These are phyloP conservation scores for Rhizopogon vulgaris DNA, from an alignment of 768 basidiomycete genomes.

Conservation along the genomic window DNA sequence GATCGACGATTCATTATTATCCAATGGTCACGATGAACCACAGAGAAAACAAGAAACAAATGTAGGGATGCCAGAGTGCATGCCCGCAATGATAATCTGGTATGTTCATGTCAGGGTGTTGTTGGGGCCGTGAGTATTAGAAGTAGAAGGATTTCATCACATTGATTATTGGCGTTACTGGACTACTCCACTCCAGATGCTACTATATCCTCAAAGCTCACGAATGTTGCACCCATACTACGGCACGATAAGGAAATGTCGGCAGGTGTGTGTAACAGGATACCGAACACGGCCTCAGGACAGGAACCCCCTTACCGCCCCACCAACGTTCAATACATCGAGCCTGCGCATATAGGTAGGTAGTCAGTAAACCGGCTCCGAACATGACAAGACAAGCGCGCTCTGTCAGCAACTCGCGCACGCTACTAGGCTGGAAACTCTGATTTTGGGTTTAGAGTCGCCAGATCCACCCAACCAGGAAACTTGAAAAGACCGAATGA, in stretches of 20 bases:
- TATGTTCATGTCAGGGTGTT: background rate
- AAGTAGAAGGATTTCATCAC: background rate
- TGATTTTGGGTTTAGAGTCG: background rate
- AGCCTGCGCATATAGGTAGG: slow-evolving; percentile 37
- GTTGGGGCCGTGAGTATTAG: background rate
- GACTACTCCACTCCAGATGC: background rate
- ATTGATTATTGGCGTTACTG: background rate
- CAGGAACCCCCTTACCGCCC: slow-evolving; percentile 87
- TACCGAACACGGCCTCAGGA: slow-evolving; percentile 30
- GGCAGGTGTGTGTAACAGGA: background rate
- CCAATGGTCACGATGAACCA: too few relatives aligned
- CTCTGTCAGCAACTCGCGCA: background rate
- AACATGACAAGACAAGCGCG: background rate
- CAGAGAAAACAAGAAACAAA: too few relatives aligned
- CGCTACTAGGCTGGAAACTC: background rate
- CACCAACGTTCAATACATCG: slow-evolving; percentile 85
- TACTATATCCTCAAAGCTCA: background rate
- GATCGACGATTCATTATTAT: background rate
- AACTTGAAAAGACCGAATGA: slow-evolving; percentile 1
- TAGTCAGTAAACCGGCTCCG: background rate
- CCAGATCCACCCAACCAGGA: background rate
- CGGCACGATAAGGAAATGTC: background rate
- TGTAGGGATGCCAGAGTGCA: background rate
- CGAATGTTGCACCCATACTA: background rate
- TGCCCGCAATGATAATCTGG: too few relatives aligned